phyloP scores from a whole-genome alignment of 352 stramenopile species.

The Globisporangium iwayamae region DNA sequence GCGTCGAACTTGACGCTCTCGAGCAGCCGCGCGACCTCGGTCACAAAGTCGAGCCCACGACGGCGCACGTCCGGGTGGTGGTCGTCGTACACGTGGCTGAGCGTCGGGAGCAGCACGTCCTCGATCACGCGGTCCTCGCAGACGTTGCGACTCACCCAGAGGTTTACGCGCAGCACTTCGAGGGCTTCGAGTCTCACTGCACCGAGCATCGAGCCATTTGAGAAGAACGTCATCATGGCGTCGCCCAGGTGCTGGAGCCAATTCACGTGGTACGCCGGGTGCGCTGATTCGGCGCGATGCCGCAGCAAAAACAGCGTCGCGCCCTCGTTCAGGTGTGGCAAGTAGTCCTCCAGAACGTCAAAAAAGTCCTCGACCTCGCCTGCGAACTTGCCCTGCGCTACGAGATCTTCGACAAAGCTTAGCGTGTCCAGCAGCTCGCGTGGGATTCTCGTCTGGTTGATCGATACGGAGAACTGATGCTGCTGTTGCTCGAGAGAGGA shows the following conservation, averaged over 20 bases:
- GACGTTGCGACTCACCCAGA: conserved; percentile 74
- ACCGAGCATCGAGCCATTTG: conserved; percentile 34
- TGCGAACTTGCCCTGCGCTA: conserved; percentile 49
- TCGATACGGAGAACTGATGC: conserved; percentile 37
- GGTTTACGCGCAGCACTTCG: conserved; percentile 61
- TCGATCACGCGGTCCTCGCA: conserved; percentile 85
- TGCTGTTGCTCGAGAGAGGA: conserved; percentile 17
- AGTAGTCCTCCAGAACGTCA: conserved; percentile 66
- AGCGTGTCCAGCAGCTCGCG: conserved; percentile 78
- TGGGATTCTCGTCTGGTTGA: conserved; percentile 72
- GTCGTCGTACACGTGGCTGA: conserved; percentile 74
- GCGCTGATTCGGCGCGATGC: conserved; percentile 52
- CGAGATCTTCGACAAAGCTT: conserved; percentile 68
- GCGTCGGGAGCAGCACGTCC: conserved; percentile 71
- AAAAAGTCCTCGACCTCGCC: conserved; percentile 77
- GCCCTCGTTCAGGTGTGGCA: conserved; percentile 53
- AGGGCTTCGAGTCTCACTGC: conserved; percentile 67
- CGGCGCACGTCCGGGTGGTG: conserved; percentile 49
- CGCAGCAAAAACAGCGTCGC: conserved; percentile 60
- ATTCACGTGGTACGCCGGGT: conserved; percentile 62
- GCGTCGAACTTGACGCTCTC: conserved; percentile 81
- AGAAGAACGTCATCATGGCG: conserved; percentile 65
- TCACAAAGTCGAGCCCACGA: conserved; percentile 60
- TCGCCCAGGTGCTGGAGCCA: conserved; percentile 62
- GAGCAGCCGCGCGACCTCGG: conserved; percentile 61